A percentile compares a stretch with the other conserved stretches of the same genome.
phyloP scores from a whole-genome alignment of 2,329 filamentous ascomycete genomes.

The Eutypella sp. region DNA sequence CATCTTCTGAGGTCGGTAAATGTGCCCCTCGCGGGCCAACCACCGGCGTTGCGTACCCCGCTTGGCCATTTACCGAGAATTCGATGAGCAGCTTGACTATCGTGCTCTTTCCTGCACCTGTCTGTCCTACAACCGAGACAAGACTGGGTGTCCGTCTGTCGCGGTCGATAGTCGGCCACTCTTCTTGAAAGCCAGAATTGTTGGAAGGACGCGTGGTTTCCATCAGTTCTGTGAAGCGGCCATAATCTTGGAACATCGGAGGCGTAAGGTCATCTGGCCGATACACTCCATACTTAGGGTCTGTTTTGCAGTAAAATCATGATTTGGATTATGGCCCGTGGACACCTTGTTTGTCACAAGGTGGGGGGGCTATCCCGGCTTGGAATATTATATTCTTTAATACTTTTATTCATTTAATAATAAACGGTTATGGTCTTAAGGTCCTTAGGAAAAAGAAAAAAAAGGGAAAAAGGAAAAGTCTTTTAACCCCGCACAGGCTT shows the following conservation, averaged over 20 bases:
- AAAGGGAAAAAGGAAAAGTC: too few relatives aligned
- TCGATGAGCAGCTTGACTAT: slow-evolving; percentile 40
- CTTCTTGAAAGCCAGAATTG: slow-evolving; percentile 1
- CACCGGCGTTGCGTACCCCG: slow-evolving; percentile 31
- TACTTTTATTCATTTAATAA: background rate
- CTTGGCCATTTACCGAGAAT: slow-evolving; percentile 11
- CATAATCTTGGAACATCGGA: slow-evolving; percentile 34
- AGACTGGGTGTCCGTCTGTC: slow-evolving; percentile 23
- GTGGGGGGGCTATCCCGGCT: too few relatives aligned
- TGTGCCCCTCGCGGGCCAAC: slow-evolving; percentile 27
- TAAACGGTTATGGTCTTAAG: background rate
- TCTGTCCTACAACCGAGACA: slow-evolving; percentile 35
- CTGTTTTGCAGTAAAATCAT: too few relatives aligned
- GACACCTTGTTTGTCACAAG: too few relatives aligned
- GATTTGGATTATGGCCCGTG: too few relatives aligned
- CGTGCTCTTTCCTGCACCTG: slow-evolving; percentile 40
- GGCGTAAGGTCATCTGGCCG: slow-evolving; percentile 7
- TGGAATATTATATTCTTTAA: background rate
- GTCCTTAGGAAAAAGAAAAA: background rate
- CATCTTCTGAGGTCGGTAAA: slow-evolving; percentile 39
- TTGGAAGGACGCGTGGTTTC: slow-evolving; percentile 5
- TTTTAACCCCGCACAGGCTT: too few relatives aligned
- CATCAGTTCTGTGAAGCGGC: slow-evolving; percentile 33
- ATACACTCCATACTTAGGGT: too few relatives aligned
- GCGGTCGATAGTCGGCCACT: slow-evolving; percentile 2